Evolutionary conservation across 805 yeast species (phyloP), one percentile per base, ranked within the genome.

Genomic region (Diddensiella caesifluorescens): DNA sequence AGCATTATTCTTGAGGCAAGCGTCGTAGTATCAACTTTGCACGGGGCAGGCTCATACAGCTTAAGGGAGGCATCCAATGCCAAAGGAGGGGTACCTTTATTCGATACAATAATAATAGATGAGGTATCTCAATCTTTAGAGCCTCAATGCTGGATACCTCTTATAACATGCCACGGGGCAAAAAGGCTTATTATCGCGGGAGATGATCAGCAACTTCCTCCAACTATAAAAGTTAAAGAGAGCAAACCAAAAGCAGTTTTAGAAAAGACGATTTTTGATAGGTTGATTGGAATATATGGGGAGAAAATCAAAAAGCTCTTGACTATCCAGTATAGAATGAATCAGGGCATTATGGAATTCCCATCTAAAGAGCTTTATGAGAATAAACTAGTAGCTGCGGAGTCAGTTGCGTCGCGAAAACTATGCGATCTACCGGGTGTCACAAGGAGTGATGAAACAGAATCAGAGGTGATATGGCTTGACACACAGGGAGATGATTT

Each of bases 91-190:
- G 50, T 40, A 23, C 62, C 61, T 21, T 56, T 79, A 9, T 86
- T 90, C 55, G 86, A 85, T 49, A 78, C 95, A 0, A 68, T 90
- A 23, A 83, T 92, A 9, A 89, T 90, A 26, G 98, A 90, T 63
- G 98, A 90, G 61, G 96, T 90, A 0, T 87, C 97, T 0, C 98
- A 90, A 60, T 74, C 96, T 7, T 63, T 90, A 41, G 96, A 90
- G 55, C 95, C 97, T 1, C 95, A 90, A 51, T 88, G 97, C 55
- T 89, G 97, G 97, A 88, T 90, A 19, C 97, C 98, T 0, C 47
- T 92, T 4, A 69, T 87, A 3, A 73, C 74, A 28, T 90, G 84
- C 53, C 62, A 71, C 10, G 71, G 77, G 5, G 65, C 70, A 18
- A 69, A 70, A 26, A 71, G 79, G 41, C 60, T 90, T 19, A 75